Base-by-base conservation (phyloP, 257 asterid species). In the Solanum lycopersicoides region DNA sequence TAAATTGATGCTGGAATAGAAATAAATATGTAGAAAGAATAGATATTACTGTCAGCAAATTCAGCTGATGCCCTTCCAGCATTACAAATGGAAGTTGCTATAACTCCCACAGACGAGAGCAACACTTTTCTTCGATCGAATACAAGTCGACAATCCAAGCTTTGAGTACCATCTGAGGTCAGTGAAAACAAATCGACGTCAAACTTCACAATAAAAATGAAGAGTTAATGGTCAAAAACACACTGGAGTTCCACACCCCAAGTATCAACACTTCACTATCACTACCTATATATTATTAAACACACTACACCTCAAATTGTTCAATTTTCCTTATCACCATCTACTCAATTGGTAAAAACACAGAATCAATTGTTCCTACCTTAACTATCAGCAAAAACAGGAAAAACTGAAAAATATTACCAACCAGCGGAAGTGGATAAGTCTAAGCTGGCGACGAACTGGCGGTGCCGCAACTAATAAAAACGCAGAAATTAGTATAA, bases 21-120 rank as follows among this genome's bases (percentile, higher is more conserved):
- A 25, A n/a, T 10, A 47, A 34, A 21, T 56, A 42, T 32, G 25
- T 39, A 8, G n/a, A 63, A 47, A 66, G 73, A 23, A 34, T 12
- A 85, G 91, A 86, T 56, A 90, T 93, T 94, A 96, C 98, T 96
- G 91, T 96, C 98, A 83, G 98, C 95, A 41, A 69, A 96, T 91
- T 95, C 92, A 89, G 96, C 89, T 85, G 96, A 89, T 85, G 99
- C 96, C 85, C 76, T 65, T 59, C 41, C 90, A 90, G 84, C 83
- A 86, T 53, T 79, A 50, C 86, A 86, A 88, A 88, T 82, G 66
- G 87, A 76, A 53, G 91, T 90, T 0, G 93, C 88, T 89, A 94
- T 87, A 77, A 94, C 87, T 85, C 95, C 98, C 44, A 93, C 86
- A 9, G 94, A 91, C 63, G 97, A 94, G 66, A 91, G 83, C 84